Evolutionary conservation across 345 rosid genomes (phyloP).

Genomic region (Aquilaria yunnanensis): DNA sequence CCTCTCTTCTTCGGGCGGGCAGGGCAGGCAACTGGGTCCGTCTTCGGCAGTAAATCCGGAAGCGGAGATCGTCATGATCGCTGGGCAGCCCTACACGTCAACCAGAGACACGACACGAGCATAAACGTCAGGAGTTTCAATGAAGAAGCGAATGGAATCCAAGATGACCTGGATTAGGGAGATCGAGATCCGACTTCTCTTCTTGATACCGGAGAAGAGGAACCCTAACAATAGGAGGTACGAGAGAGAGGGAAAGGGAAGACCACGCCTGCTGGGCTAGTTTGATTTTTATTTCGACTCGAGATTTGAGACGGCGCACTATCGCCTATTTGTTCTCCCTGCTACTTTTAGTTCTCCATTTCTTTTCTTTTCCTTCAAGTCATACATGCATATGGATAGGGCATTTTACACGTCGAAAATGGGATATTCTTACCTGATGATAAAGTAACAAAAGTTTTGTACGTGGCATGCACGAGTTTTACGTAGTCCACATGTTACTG

Average conservation of each 20-base stretch:
- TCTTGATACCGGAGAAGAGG: conserved; percentile 3
- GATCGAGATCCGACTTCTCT: conserved; percentile 11
- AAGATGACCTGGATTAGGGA: conserved; percentile 10
- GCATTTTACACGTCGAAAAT: too few relatives aligned
- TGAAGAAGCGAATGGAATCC: neutral
- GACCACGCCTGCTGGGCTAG: too few relatives aligned
- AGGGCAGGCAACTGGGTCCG: conserved; percentile 53
- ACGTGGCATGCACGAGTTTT: too few relatives aligned
- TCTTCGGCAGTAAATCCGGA: conserved; percentile 48
- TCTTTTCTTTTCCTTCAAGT: too few relatives aligned
- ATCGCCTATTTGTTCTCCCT: too few relatives aligned
- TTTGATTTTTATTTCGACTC: too few relatives aligned
- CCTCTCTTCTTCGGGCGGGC: conserved; percentile 58
- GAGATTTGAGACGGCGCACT: too few relatives aligned
- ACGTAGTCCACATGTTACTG: too few relatives aligned
- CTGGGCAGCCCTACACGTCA: conserved; percentile 15
- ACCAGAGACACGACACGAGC: neutral
- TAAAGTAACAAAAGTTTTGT: too few relatives aligned
- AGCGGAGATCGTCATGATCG: conserved; percentile 49
- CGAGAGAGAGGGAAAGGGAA: conserved; percentile 6
- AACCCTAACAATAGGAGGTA: conserved; percentile 12
- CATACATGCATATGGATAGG: too few relatives aligned
- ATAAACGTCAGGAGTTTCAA: neutral
- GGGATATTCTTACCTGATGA: too few relatives aligned
- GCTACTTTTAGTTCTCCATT: too few relatives aligned